These are phyloP conservation scores for Coemansia aciculifera DNA, from an alignment of 192 early-diverging fungal genomes.

Conservation along the genomic window DNA sequence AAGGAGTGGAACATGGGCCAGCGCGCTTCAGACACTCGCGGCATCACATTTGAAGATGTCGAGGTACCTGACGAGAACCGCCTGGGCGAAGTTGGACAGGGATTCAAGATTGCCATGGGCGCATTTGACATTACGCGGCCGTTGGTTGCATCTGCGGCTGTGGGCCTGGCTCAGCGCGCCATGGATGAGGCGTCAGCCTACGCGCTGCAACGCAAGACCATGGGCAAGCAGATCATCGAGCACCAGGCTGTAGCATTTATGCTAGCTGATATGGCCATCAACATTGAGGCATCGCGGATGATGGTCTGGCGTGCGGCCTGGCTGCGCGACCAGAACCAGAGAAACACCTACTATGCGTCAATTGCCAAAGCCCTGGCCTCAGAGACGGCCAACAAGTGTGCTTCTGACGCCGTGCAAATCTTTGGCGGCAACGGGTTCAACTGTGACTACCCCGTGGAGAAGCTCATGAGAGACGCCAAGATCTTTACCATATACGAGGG, in stretches of 20 bases:
- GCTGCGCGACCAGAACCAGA: slow-evolving; percentile 81
- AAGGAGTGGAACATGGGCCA: slow-evolving; percentile 99
- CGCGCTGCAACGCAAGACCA: slow-evolving; percentile 89
- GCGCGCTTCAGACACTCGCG: slow-evolving; percentile 87
- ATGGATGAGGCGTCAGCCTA: slow-evolving; percentile 92
- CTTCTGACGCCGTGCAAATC: slow-evolving; percentile 91
- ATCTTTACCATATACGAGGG: slow-evolving; percentile 98
- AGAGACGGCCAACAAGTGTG: slow-evolving; percentile 78
- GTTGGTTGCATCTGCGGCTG: slow-evolving; percentile 83
- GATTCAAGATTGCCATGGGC: slow-evolving; percentile 98
- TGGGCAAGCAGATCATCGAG: slow-evolving; percentile 86
- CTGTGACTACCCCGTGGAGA: slow-evolving; percentile 92
- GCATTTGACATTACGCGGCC: slow-evolving; percentile 95
- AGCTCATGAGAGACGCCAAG: slow-evolving; percentile 91
- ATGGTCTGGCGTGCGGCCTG: slow-evolving; percentile 85
- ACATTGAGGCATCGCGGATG: slow-evolving; percentile 82
- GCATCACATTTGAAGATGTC: slow-evolving; percentile 83
- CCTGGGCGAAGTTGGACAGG: slow-evolving; percentile 71
- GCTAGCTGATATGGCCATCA: slow-evolving; percentile 97
- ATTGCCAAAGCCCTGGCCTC: slow-evolving; percentile 91
- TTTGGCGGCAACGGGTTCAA: slow-evolving; percentile 92
- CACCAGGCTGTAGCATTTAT: slow-evolving; percentile 94
- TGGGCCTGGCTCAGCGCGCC: slow-evolving; percentile 88
- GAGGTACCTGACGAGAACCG: slow-evolving; percentile 79
- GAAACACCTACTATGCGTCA: slow-evolving; percentile 92